Evolutionary conservation across 148 eudicot species (phyloP).

Genomic region (Rhododendron molle): DNA sequence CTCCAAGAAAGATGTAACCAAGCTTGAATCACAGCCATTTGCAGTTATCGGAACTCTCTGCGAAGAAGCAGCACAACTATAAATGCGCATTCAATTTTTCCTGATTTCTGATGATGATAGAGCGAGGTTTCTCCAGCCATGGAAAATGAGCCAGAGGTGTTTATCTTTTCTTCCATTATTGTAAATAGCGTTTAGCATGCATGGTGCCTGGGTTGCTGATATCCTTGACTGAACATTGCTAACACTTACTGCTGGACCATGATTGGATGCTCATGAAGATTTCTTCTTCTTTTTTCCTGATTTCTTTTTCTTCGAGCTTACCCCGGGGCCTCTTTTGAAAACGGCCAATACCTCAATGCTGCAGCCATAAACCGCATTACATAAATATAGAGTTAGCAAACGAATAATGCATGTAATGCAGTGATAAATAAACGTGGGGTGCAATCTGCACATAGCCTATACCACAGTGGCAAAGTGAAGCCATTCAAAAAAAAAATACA

Average conservation of each 20-base stretch:
- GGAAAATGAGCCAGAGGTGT: conserved; percentile 2
- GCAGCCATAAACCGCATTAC: conserved; percentile 30
- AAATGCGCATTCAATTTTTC: not conserved
- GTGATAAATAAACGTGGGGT: not conserved
- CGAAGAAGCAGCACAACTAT: not conserved
- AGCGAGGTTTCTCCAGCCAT: conserved; percentile 5
- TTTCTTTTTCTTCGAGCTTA: conserved; percentile 57
- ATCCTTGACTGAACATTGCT: not conserved
- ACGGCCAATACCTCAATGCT: conserved; percentile 94
- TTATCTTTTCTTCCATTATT: conserved; percentile 2
- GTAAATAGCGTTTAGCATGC: conserved; percentile 11
- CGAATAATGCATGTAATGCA: not conserved
- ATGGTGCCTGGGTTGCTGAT: conserved; percentile 1
- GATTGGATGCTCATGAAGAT: conserved; percentile 23
- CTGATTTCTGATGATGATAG: not conserved
- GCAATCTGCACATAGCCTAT: not conserved
- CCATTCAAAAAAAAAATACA: too few species aligned
- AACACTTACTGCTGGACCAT: not conserved
- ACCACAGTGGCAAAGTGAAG: not conserved
- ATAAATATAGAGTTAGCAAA: not conserved
- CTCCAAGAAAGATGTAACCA: not conserved
- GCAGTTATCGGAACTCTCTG: not conserved
- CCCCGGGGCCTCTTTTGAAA: conserved; percentile 55
- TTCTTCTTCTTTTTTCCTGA: conserved; percentile 63
- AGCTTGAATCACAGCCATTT: not conserved